Percentiles rank a stretch among this genome's conserved stretches.
These are phyloP conservation scores for Picochlorum costavermella DNA, from an alignment of 139 green algal species.

Conservation along the genomic window DNA sequence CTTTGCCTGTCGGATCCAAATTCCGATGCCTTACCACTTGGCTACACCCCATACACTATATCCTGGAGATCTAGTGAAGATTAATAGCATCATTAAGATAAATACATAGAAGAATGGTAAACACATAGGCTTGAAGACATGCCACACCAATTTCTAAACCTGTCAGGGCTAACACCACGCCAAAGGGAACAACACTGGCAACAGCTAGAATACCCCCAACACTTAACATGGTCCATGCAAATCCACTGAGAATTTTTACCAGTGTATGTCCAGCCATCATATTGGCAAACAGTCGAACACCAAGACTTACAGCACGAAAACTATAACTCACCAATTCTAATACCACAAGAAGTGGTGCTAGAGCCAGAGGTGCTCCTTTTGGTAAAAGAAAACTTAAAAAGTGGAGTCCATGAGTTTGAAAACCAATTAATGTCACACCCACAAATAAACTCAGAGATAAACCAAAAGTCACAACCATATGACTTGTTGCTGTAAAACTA, in stretches of 20 bases:
- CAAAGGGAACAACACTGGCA: slow-evolving; percentile 37
- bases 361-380: slow-evolving; percentile 45
- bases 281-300: slow-evolving; percentile 58
- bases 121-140: slow-evolving; percentile 53
- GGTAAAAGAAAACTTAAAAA: slow-evolving; percentile 64
- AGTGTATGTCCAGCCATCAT: slow-evolving; percentile 62
- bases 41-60: slow-evolving; percentile 7
- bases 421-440: slow-evolving; percentile 57
- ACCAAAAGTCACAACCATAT: slow-evolving; percentile 59
- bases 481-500: slow-evolving; percentile 60
- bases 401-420: slow-evolving; percentile 58
- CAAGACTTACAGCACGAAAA: slow-evolving; percentile 48
- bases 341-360: slow-evolving; percentile 53
- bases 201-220: slow-evolving; percentile 40
- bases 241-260: slow-evolving; percentile 60
- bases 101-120: slow-evolving; percentile 54
- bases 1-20: slow-evolving; percentile 9
- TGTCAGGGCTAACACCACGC: slow-evolving; percentile 48
- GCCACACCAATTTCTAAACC: slow-evolving; percentile 46
- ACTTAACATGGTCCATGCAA: slow-evolving; percentile 61
- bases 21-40: slow-evolving; percentile 10
- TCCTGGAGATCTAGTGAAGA: slow-evolving; percentile 21
- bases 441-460: slow-evolving; percentile 62
- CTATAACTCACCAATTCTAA: slow-evolving; percentile 56
- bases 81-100: slow-evolving; percentile 58